Evolutionary conservation across 2,329 filamentous ascomycete genomes (phyloP), one percentile per base, ranked within the genome.

Genomic region (Cordyceps farinosa): DNA sequence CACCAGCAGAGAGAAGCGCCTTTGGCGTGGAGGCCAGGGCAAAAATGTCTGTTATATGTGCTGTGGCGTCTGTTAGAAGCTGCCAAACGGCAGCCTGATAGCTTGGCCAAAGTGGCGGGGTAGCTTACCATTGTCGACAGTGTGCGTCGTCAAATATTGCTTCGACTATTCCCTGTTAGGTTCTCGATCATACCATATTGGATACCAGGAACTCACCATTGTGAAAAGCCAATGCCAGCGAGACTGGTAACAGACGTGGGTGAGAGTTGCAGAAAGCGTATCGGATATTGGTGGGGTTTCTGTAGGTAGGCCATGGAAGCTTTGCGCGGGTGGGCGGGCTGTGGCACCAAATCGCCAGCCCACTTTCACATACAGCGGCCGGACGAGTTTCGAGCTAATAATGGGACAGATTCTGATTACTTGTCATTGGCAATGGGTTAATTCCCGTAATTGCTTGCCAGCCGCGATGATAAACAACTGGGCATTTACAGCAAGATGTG

Each of bases 81-180:
- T 45, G 60, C 64, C 57, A 60, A 60, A 65, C 53, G 36, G 29
- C 17, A 30, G 65, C 58, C 32, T 51, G 65, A 61, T 60, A 62
- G 70, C 62, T 70, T 74, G 30, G 66, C 73, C 15, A n/a, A 17
- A n/a, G 29, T 69, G 65, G 74, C 74, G 71, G 59, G 59, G 59
- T 55, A 38, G 36, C 47, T 75, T 75, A 91, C 91, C 92, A 80
- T 92, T 86, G 74, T 96, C 90, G 75, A 97, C 86, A 50, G 92
- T 94, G 76, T 97, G 91, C 69, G 90, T 90, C 71, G 94, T 96
- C 66, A 99, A 85, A 76, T 97, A 99, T 88, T 98, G 95, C 81
- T 98, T 98, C 62, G 95, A 99, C 95, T 97, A 65, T 1, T 64
- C 67, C 36, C 17, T 22, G 8, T 13, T 17, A 64, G 50, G 9